These are phyloP conservation scores for Yamadazyma nakazawae DNA, from an alignment of 805 yeast genomes.

Conservation along the genomic window DNA sequence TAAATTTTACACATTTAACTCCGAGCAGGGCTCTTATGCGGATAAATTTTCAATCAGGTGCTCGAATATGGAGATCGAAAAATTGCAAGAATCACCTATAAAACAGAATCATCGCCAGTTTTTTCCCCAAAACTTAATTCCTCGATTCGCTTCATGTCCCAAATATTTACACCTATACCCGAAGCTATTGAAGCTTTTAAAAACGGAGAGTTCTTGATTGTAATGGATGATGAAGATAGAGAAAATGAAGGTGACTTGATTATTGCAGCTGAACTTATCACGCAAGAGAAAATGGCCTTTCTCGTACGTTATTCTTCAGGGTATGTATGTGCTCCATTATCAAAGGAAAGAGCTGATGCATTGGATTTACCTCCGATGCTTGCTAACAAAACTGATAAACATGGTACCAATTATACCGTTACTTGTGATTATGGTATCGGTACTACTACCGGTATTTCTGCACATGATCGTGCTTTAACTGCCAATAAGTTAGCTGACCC, in stretches of 20 bases:
- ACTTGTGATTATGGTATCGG: conserved; percentile 85
- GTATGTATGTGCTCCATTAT: conserved; percentile 87
- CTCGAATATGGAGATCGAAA: neutral
- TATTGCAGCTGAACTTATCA: conserved; percentile 80
- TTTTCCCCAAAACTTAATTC: neutral
- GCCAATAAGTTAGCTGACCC: conserved; percentile 67
- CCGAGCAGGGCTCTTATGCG: neutral
- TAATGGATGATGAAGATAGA: conserved; percentile 95
- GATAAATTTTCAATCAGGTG: neutral
- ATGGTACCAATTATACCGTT: conserved; percentile 95
- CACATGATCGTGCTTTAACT: conserved; percentile 88
- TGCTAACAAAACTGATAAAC: conserved; percentile 66
- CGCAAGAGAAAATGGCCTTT: conserved; percentile 90
- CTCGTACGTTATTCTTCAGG: conserved; percentile 86
- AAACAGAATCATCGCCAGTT: neutral
- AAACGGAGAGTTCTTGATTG: conserved; percentile 81
- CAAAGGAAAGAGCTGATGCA: conserved; percentile 72
- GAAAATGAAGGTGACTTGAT: conserved; percentile 98
- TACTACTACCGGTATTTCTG: conserved; percentile 95
- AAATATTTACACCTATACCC: conserved; percentile 42
- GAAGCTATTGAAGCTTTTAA: conserved; percentile 72
- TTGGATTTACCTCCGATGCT: conserved; percentile 80
- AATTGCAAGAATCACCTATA: neutral
- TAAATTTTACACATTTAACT: neutral
- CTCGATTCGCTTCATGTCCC: neutral